Conservation (phyloP, 2,329 filamentous ascomycete species). For the Diaporthe ampelina region DNA sequence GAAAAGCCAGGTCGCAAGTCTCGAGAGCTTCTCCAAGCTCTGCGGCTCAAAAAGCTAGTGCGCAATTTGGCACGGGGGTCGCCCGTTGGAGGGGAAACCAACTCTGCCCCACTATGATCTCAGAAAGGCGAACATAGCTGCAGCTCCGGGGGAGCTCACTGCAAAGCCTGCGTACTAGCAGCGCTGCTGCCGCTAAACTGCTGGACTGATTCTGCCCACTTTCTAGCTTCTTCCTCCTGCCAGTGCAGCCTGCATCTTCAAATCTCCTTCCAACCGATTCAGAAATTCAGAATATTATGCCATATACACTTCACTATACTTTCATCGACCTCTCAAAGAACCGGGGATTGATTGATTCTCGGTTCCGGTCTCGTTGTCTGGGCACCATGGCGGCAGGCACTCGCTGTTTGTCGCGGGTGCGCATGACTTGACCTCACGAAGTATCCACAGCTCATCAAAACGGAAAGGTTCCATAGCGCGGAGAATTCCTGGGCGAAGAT, state of each 20-base stretch:
- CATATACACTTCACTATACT: background rate
- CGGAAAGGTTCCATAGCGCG: constrained; percentile 35
- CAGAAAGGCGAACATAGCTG: constrained; percentile 1
- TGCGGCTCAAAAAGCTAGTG: constrained; percentile 35
- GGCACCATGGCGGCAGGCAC: constrained; percentile 2
- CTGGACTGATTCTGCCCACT: background rate
- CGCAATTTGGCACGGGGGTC: constrained; percentile 25
- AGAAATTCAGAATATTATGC: background rate
- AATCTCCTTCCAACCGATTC: background rate
- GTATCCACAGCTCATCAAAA: constrained; percentile 42
- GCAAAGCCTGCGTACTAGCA: background rate
- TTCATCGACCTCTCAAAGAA: background rate
- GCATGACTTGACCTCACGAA: constrained; percentile 33
- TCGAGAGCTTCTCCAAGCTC: constrained; percentile 32
- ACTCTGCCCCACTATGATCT: constrained; percentile 27
- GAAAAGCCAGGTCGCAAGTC: constrained; percentile 20
- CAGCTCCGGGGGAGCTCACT: background rate
- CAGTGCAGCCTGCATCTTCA: background rate
- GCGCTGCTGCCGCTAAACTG: background rate
- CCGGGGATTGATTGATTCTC: background rate
- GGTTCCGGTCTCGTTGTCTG: background rate
- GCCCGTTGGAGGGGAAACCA: constrained; percentile 31
- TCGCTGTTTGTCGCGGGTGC: constrained; percentile 12
- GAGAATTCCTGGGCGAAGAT: constrained; percentile 36
- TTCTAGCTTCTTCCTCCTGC: background rate